phyloP scores from a whole-genome alignment of 2,329 filamentous ascomycete genomes.

The Plectosphaerella sp. region DNA sequence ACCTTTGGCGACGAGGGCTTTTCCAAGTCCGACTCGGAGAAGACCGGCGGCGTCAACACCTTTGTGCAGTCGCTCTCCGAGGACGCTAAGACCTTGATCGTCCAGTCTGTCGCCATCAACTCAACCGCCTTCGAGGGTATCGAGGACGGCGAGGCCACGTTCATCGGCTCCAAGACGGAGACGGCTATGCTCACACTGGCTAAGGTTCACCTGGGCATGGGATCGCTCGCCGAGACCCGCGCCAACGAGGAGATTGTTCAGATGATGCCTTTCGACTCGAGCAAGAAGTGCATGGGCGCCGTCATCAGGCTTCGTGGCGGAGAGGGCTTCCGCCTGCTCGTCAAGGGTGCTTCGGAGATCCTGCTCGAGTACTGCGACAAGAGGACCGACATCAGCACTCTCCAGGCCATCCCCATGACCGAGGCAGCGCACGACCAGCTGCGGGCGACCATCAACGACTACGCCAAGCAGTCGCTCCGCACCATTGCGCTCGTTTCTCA shows the following conservation, averaged over 20 bases:
- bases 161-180: constrained; percentile 54
- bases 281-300: constrained; percentile 52
- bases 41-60: constrained; percentile 12
- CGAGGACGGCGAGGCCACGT: constrained; percentile 36
- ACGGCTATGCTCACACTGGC: constrained; percentile 48
- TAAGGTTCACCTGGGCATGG: constrained; percentile 44
- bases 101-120: constrained; percentile 49
- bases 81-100: constrained; percentile 25
- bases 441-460: constrained; percentile 50
- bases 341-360: constrained; percentile 56
- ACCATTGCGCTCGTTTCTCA: constrained; percentile 72
- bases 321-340: constrained; percentile 41
- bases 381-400: constrained; percentile 33
- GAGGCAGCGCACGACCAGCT: constrained; percentile 42
- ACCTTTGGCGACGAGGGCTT: constrained; percentile 49
- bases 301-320: constrained; percentile 42
- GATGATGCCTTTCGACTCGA: constrained; percentile 50
- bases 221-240: constrained; percentile 39
- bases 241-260: constrained; percentile 41
- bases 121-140: constrained; percentile 53
- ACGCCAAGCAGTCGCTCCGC: constrained; percentile 63
- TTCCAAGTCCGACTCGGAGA: constrained; percentile 20
- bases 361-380: constrained; percentile 40
- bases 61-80: constrained; percentile 16
- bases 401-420: constrained; percentile 49